phyloP scores from a whole-genome alignment of 1,284 basidiomycete genomes.

The Volvariella surrecta region DNA sequence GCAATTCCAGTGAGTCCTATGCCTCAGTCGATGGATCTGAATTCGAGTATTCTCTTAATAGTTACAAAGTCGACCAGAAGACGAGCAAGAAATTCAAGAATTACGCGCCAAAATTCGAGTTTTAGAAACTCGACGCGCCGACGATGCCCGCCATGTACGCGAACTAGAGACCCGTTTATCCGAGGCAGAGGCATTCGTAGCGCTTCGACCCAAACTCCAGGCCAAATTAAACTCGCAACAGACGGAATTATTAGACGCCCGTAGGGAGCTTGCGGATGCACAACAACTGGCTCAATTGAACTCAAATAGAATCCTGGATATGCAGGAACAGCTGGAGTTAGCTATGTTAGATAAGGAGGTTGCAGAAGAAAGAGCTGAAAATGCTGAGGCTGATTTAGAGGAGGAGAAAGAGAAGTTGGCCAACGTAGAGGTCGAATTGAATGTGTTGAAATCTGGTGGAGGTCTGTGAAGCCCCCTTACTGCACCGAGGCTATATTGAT shows the following conservation, averaged over 20 bases:
- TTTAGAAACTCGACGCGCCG: conserved; percentile 79
- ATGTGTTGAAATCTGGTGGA: conserved; percentile 54
- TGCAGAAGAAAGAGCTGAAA: conserved; percentile 89
- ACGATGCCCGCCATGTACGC: conserved; percentile 78
- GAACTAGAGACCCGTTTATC: conserved; percentile 79
- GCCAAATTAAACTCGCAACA: conserved; percentile 79
- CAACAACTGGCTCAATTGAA: conserved; percentile 44
- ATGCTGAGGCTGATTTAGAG: conserved; percentile 70
- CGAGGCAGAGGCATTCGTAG: conserved; percentile 82
- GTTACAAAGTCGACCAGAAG: conserved; percentile 17
- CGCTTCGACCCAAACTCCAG: conserved; percentile 81
- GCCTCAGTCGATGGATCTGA: conserved; percentile 8
- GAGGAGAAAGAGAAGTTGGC: conserved; percentile 72
- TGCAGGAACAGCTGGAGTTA: conserved; percentile 91
- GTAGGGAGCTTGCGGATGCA: conserved; percentile 60
- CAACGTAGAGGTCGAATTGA: conserved; percentile 80
- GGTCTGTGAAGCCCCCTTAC: conserved; percentile 23
- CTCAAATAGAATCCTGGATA: conserved; percentile 38
- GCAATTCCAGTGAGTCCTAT: conserved; percentile 1
- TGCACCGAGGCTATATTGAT: conserved; percentile 8
- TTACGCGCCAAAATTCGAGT: conserved; percentile 78
- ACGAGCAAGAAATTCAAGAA: conserved; percentile 70
- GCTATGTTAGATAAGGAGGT: conserved; percentile 94
- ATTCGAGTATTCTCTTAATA: conserved; percentile 8
- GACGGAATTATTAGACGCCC: conserved; percentile 63